Evolutionary conservation across 2,329 filamentous ascomycete species (phyloP), one percentile per base, ranked within the genome.

Genomic region (Ceratocystis huliohia): DNA sequence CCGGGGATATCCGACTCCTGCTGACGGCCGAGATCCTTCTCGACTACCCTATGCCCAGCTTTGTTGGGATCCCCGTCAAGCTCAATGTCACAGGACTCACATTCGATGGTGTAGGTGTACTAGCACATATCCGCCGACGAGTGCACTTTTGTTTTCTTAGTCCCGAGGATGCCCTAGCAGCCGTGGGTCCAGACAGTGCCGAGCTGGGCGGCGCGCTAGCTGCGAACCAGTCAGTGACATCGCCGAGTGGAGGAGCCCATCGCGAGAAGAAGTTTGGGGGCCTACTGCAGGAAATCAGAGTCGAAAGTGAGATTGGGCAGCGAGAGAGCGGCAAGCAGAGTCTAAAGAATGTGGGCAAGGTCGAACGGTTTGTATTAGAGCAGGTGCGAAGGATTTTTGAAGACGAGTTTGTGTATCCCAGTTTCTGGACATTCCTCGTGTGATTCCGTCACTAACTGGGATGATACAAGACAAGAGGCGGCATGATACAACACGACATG

Each of bases 21-120:
- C 80, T 99, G 63, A 97, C 94, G 28, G 92, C 94, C 0, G 92
- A 97, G 76, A 96, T 99, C 53, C 80, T 97, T 41, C 85, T 99
- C 44, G 94, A 99, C 76, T 99, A 99, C 74, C 94, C 94, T 0
- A 97, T 97, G 90, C 92, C 92, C 50, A 96, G 90, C 78, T 99
- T 99, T 73, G 93, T 97, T 1, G 91, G 92, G 13, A 93, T 99
- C 69, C 94, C 94, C 1, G 82, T 99, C 61, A 93, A 94, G 75
- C 81, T 99, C 30, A 96, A 93, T 74, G 95, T 99, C 71, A 97
- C 94, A 0, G 94, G 94, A 0, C 77, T 99, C 68, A 91, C 89
- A 0, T 99, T 99, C 76, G 93, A 99, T 73, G 94, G 94, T 0
- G 89, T 97, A 8, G 93, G 92, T 0, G 89, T 97, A 61, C 76